A percentile compares a stretch with the other conserved stretches of the same genome.
phyloP scores from a whole-genome alignment of 75 land plant genomes.

The Chamaecyparis obtusa region DNA sequence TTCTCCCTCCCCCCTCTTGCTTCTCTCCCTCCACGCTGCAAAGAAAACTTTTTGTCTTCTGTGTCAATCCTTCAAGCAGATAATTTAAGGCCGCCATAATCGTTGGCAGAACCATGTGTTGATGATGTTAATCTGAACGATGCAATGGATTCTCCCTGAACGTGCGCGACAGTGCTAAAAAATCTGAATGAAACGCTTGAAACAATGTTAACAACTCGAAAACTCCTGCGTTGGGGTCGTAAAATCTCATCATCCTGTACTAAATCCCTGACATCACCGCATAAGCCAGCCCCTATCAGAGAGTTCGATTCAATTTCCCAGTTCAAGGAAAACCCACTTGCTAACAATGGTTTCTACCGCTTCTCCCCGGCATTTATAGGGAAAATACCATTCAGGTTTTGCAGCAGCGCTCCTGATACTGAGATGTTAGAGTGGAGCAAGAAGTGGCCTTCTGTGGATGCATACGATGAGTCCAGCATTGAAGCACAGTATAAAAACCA shows the following conservation, averaged over 20 bases:
- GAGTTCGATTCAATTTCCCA: background rate
- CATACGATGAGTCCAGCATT: background rate
- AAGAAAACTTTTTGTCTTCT: no score
- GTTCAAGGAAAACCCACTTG: background rate
- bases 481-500: constrained; percentile 1
- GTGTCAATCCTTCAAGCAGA: no score
- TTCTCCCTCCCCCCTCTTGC: no score
- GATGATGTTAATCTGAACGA: background rate
- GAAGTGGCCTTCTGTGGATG: background rate
- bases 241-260: background rate
- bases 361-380: background rate
- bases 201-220: background rate
- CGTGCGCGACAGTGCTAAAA: background rate
- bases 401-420: background rate
- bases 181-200: background rate
- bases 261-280: background rate
- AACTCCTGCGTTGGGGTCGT: background rate
- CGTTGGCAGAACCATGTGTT: background rate
- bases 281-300: background rate
- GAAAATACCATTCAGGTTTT: background rate
- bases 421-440: constrained; percentile 1
- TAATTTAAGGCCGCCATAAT: no score
- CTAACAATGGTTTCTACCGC: background rate
- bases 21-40: no score
- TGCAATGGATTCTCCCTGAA: background rate